A percentile compares a stretch with the other conserved stretches of the same genome.
Evolutionary conservation across 306 rosid species (phyloP).

Genomic region (Rosa persica): DNA sequence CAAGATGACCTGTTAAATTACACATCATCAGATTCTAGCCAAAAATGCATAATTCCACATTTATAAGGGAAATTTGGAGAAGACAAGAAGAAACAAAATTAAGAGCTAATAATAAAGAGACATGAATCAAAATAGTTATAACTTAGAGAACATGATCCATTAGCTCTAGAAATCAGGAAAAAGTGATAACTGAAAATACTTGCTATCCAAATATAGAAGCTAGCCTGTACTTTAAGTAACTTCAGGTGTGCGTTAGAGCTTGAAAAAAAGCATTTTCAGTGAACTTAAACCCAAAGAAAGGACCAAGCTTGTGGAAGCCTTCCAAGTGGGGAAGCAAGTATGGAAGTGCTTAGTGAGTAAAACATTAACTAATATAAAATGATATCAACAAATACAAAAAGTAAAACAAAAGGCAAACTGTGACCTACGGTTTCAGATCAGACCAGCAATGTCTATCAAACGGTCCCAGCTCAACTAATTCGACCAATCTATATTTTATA

Average conservation of each 20-base stretch:
- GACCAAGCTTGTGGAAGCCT: not conserved
- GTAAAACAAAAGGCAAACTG: not conserved
- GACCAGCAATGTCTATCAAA: not conserved
- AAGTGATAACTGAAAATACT: not conserved
- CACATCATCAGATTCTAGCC: constrained; percentile 14
- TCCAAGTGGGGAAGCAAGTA: not conserved
- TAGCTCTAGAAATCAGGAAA: not conserved
- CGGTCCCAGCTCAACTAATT: too few relatives aligned
- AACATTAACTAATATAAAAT: not conserved
- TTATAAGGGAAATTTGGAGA: not conserved
- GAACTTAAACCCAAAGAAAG: not conserved
- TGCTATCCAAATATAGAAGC: not conserved
- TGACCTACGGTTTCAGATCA: not conserved
- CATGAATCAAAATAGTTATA: not conserved
- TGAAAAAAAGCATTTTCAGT: not conserved
- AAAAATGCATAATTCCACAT: not conserved
- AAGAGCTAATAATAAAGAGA: not conserved
- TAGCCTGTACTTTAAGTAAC: not conserved
- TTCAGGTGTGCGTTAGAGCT: not conserved
- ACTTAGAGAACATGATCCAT: not conserved
- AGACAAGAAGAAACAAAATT: not conserved
- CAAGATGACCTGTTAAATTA: constrained; percentile 48
- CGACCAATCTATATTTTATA: too few relatives aligned
- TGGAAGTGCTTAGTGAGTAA: not conserved
- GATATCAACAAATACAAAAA: not conserved